phyloP scores from a whole-genome alignment of 2,329 filamentous ascomycete genomes.

The Talaromyces sp. region DNA sequence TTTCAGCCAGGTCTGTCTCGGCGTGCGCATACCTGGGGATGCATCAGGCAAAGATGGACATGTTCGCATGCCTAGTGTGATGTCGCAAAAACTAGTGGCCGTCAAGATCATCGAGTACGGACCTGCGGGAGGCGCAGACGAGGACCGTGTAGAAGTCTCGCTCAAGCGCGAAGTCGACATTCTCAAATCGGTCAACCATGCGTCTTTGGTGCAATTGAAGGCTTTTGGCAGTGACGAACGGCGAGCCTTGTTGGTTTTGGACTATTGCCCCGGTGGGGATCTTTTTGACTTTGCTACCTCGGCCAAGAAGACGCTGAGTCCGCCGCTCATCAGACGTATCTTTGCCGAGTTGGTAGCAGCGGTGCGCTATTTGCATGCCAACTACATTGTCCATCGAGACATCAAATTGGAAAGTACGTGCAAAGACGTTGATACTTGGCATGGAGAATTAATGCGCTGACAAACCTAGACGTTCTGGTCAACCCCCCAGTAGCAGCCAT shows the following conservation, averaged over 20 bases:
- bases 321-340: conserved; percentile 69
- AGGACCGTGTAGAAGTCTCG: conserved; percentile 87
- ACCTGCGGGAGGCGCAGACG: conserved; percentile 84
- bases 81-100: conserved; percentile 73
- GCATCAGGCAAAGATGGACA: conserved; percentile 31
- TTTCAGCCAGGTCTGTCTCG: conserved; percentile 89
- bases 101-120: conserved; percentile 95
- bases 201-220: conserved; percentile 83
- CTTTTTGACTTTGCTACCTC: conserved; percentile 85
- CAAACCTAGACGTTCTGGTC: conserved; percentile 71
- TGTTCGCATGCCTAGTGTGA: conserved; percentile 7
- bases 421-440: not conserved
- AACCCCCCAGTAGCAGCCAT: conserved; percentile 69
- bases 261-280: conserved; percentile 90
- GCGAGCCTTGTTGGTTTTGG: conserved; percentile 77
- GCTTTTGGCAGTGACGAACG: conserved; percentile 82
- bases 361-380: conserved; percentile 75
- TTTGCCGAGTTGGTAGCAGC: conserved; percentile 86
- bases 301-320: conserved; percentile 55
- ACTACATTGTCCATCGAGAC: conserved; percentile 88
- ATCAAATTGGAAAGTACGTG: conserved; percentile 93
- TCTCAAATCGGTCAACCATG: conserved; percentile 79
- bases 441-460: not conserved
- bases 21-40: conserved; percentile 66
- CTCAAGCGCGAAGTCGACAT: conserved; percentile 94